Evolutionary conservation across 176 grass and related monocot genomes (phyloP), one percentile per base, ranked within the genome.

Genomic region (Alloteropsis semialata): DNA sequence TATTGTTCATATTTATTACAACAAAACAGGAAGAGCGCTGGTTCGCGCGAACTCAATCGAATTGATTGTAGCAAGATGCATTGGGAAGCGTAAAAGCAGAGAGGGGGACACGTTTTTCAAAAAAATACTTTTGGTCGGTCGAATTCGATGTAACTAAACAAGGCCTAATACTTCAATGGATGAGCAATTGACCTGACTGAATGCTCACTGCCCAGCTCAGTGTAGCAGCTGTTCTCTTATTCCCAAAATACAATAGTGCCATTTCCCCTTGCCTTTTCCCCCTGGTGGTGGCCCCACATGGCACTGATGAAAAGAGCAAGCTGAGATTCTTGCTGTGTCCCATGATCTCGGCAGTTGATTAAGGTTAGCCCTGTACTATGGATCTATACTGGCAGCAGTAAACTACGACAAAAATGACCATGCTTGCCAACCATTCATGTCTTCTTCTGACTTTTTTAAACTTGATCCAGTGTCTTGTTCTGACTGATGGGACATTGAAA

Each of bases 261-360:
- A 80, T 75, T 85, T 48, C 48, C 24, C 38, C 6, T 60, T 65
- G 21, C 27, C 68, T 45, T 76, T 81, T 62, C 19, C 38, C 48
- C 70, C 4, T n/a, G 72, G 24, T 65, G 83, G 74, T 64, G 85
- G 58, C 82, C 82, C 74, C 78, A 85, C 65, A 72, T 29, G 59
- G 70, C 61, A 82, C 43, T 84, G 90, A 88, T 88, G 78, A 22
- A 82, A 74, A 88, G 74, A 85, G 77, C 78, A 82, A 69, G 82
- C 53, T 88, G 27, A 88, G 90, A 88, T 92, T 92, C 86, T 78
- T 85, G 53, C 60, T 91, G 90, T 12, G 77, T 85, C 90, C 90
- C 78, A 67, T 38, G 58, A 78, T 39, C 53, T 85, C 19, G 82
- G 74, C 90, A 88, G 84, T 85, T 84, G 86, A 85, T 77, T 81